A percentile compares a stretch with the other conserved stretches of the same genome.
These are phyloP conservation scores for Saccharomyces jurei DNA, from an alignment of 805 yeast genomes.

Conservation along the genomic window DNA sequence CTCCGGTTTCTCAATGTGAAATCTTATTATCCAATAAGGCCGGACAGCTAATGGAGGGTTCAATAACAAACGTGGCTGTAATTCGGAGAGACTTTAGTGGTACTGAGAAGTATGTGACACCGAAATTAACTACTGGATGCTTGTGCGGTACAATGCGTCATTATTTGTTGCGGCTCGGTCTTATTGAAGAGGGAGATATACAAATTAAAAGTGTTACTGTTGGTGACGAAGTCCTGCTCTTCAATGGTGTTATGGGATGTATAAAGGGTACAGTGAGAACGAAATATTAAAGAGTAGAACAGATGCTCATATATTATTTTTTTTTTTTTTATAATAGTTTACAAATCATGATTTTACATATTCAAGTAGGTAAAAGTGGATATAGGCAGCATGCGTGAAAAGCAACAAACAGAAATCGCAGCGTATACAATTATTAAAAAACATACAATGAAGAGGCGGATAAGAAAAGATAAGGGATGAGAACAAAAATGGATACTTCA, in stretches of 20 bases:
- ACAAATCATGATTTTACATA: background rate
- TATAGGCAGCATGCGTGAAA: background rate
- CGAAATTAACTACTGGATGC: constrained; percentile 71
- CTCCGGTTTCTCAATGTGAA: constrained; percentile 37
- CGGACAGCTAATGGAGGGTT: constrained; percentile 66
- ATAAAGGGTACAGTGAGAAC: constrained; percentile 45
- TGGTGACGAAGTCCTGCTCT: constrained; percentile 67
- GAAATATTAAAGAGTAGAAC: background rate
- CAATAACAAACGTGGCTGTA: constrained; percentile 74
- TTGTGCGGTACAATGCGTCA: constrained; percentile 77
- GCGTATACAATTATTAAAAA: background rate
- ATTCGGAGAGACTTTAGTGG: constrained; percentile 10
- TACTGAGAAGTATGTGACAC: constrained; percentile 59
- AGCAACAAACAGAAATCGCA: background rate
- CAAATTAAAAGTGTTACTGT: constrained; percentile 36
- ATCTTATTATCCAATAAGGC: constrained; percentile 61
- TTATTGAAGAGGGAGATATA: constrained; percentile 45
- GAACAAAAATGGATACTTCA: background rate
- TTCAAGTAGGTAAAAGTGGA: background rate
- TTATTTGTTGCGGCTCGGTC: constrained; percentile 45
- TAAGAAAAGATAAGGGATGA: background rate
- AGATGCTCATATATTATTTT: background rate
- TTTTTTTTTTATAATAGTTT: background rate
- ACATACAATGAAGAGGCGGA: background rate
- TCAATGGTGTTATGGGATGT: constrained; percentile 82